Evolutionary conservation across 805 yeast genomes (phyloP).

Genomic region (Tetrapisispora iriomotensis): DNA sequence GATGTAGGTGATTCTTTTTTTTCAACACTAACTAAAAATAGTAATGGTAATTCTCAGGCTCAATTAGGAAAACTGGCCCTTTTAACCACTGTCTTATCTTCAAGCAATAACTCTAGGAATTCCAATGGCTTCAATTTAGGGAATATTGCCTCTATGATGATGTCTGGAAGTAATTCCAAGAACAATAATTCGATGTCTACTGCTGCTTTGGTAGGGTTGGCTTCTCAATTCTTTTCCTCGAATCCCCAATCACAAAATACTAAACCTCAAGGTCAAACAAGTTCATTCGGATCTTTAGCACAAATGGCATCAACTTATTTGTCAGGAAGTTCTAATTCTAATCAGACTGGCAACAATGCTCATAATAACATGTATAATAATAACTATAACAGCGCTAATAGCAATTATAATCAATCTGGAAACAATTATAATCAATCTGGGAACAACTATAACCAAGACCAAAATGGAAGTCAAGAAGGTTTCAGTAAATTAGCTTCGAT

Average conservation of each 20-base stretch:
- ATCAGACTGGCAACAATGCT: background rate
- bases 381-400: background rate
- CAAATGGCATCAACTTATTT: constrained; percentile 15
- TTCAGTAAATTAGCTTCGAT: constrained; percentile 3
- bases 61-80: constrained; percentile 26
- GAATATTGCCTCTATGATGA: constrained; percentile 16
- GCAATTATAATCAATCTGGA: constrained; percentile 2
- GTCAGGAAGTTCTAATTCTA: background rate
- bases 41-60: constrained; percentile 18
- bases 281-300: constrained; percentile 14
- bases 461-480: background rate
- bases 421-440: constrained; percentile 2
- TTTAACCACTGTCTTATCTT: constrained; percentile 16
- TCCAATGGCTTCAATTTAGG: constrained; percentile 14
- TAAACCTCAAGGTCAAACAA: constrained; percentile 2
- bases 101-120: constrained; percentile 6
- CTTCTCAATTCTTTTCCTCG: constrained; percentile 19
- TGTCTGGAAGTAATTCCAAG: constrained; percentile 6
- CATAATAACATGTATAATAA: constrained; percentile 1
- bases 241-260: background rate
- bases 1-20: constrained; percentile 18
- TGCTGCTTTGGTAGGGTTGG: constrained; percentile 19
- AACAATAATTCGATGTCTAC: constrained; percentile 11
- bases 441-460: background rate
- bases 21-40: constrained; percentile 13